Evolutionary conservation across 2,329 filamentous ascomycete genomes (phyloP), one percentile per base, ranked within the genome.

Genomic region (Diaporthe destruens): DNA sequence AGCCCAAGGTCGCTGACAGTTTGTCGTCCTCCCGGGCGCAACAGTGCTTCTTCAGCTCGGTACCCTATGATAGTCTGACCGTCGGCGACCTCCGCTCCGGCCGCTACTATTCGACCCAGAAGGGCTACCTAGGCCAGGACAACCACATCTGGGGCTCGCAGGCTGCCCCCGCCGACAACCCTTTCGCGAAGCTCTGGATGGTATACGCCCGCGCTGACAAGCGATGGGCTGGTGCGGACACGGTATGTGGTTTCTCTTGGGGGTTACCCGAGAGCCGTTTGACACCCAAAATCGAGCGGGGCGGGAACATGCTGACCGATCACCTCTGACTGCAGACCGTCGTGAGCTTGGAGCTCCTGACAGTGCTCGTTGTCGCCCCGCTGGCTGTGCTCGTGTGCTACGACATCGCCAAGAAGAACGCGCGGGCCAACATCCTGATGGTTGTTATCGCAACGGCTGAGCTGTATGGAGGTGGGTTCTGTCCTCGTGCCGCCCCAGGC

Each of bases 31-130:
- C 6, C 1, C 25, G 56, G 12, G 56, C 23, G 47, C n/a, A 51
- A 51, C 47, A 74, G 73, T 97, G 94, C 85, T 97, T 98, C 88
- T 96, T 95, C 87, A 85, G 84, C 12, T 86, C 82, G 80, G 78
- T 86, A 9, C 80, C 83, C 6, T 74, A 82, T 18, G 78, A 79
- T 29, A 74, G 78, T 63, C 75, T 84, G 39, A 76, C 79, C 29
- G 67, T 75, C 34, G 75, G 69, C 71, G 82, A 81, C 76, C 78
- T 80, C 36, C 75, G 78, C 71, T 79, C 80, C 71, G 78, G 75
- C 39, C 71, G 75, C 25, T 80, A 84, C 69, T 87, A 87, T 74
- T 84, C 86, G 44, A 86, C 87, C 34, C 85, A 87, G 8, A 81
- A 81, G 71, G 87, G 89, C 75, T 92, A 85, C 76, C 80, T 91